Percentiles rank a stretch among this genome's conserved stretches.
These are phyloP conservation scores for Debaryomyces sp. DNA, from an alignment of 1,139 yeast species.

Conservation along the genomic window DNA sequence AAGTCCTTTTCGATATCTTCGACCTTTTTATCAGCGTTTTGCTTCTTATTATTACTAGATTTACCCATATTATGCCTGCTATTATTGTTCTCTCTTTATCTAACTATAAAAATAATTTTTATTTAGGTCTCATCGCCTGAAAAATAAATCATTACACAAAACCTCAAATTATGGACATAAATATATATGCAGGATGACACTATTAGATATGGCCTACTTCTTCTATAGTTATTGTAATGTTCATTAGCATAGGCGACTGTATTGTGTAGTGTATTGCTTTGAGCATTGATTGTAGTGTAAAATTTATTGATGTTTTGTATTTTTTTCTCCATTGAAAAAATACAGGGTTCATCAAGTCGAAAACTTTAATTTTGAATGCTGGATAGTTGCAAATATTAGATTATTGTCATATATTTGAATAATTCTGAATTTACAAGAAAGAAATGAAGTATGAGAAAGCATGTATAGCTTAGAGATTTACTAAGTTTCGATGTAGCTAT, in stretches of 20 bases:
- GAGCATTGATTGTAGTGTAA: too few relatives aligned
- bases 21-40: slow-evolving; percentile 20
- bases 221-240: not conserved
- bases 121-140: slow-evolving; percentile 7
- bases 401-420: too few relatives aligned
- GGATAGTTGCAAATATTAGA: too few relatives aligned
- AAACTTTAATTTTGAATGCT: too few relatives aligned
- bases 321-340: too few relatives aligned
- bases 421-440: too few relatives aligned
- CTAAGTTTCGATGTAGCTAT: too few relatives aligned
- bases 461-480: too few relatives aligned
- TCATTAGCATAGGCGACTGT: not conserved
- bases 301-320: too few relatives aligned
- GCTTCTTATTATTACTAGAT: slow-evolving; percentile 13
- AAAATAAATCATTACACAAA: slow-evolving; percentile 6
- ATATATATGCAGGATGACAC: slow-evolving; percentile 3
- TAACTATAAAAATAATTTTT: slow-evolving; percentile 2
- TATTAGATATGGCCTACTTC: not conserved
- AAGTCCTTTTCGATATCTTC: slow-evolving; percentile 35
- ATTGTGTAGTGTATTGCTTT: not conserved
- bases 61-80: slow-evolving; percentile 8
- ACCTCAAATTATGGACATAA: not conserved
- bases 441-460: too few relatives aligned
- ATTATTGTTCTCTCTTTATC: not conserved
- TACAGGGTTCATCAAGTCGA: too few relatives aligned